These are phyloP conservation scores for Comarum palustre DNA, from an alignment of 306 rosid species.

Conservation along the genomic window DNA sequence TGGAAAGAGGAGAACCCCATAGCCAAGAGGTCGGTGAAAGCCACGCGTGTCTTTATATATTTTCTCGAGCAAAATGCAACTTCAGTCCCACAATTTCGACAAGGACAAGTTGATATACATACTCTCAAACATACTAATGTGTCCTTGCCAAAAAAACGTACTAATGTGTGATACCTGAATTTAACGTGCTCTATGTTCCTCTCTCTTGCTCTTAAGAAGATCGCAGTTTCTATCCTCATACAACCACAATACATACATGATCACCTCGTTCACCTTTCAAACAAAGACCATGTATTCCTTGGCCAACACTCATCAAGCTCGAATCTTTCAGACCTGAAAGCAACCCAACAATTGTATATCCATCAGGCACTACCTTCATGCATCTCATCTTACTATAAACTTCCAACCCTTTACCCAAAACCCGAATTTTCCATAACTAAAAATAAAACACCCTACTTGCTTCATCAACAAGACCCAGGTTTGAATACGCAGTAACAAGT, in stretches of 20 bases:
- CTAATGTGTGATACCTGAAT: no score
- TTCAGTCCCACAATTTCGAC: no score
- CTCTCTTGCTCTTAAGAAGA: no score
- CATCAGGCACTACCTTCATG: constrained; percentile 58
- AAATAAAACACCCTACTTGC: constrained; percentile 66
- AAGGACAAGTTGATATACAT: constrained; percentile 5
- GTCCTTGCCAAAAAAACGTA: no score
- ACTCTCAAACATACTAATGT: no score
- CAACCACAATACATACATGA: constrained; percentile 59
- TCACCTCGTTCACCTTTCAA: constrained; percentile 50
- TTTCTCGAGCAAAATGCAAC: constrained; percentile 49
- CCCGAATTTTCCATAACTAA: constrained; percentile 57
- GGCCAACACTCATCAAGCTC: constrained; percentile 48
- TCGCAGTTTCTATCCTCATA: no score
- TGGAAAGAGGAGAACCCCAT: constrained; percentile 64
- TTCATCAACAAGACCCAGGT: constrained; percentile 56
- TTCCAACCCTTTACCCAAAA: constrained; percentile 52
- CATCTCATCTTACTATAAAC: constrained; percentile 54
- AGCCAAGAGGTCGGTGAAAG: constrained; percentile 37
- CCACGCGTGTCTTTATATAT: no score
- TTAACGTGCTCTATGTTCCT: no score
- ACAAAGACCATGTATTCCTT: constrained; percentile 64
- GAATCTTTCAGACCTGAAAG: constrained; percentile 51
- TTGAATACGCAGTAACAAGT: constrained; percentile 64
- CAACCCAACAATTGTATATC: constrained; percentile 65